Percentiles rank a stretch among this genome's conserved stretches.
Conservation (phyloP, 345 rosid species). For the Citrus trifoliata region DNA sequence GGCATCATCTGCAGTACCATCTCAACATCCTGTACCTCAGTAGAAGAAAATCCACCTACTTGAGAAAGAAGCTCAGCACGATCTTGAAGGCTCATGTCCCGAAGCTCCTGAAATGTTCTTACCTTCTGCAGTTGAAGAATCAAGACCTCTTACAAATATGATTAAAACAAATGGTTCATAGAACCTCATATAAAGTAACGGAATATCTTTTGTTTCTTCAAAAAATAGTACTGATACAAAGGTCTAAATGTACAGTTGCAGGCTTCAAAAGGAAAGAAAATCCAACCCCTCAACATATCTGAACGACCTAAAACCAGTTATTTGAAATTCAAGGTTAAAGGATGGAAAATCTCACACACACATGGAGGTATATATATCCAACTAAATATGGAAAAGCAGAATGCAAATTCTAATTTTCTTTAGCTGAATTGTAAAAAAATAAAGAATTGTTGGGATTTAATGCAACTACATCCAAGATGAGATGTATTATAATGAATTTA, state of each 20-base stretch:
- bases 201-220: neutral
- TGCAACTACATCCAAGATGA: neutral
- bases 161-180: conserved; percentile 3
- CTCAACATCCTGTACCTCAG: conserved; percentile 73
- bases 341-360: neutral
- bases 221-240: neutral
- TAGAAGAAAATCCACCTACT: conserved; percentile 73
- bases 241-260: neutral
- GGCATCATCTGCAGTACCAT: conserved; percentile 93
- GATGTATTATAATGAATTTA: neutral
- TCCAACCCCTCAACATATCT: neutral
- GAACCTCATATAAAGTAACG: neutral
- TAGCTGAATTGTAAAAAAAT: neutral
- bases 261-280: neutral
- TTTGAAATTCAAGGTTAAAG: neutral
- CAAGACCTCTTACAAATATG: neutral
- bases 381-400: neutral
- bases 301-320: neutral
- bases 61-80: conserved; percentile 77
- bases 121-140: conserved; percentile 66
- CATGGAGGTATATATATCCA: too few relatives aligned
- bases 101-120: conserved; percentile 79
- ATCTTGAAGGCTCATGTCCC: conserved; percentile 61
- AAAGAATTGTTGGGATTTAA: neutral
- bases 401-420: neutral